These are phyloP conservation scores for Myrmaecium sp. DNA, from an alignment of 2,329 filamentous ascomycete species.

Conservation along the genomic window DNA sequence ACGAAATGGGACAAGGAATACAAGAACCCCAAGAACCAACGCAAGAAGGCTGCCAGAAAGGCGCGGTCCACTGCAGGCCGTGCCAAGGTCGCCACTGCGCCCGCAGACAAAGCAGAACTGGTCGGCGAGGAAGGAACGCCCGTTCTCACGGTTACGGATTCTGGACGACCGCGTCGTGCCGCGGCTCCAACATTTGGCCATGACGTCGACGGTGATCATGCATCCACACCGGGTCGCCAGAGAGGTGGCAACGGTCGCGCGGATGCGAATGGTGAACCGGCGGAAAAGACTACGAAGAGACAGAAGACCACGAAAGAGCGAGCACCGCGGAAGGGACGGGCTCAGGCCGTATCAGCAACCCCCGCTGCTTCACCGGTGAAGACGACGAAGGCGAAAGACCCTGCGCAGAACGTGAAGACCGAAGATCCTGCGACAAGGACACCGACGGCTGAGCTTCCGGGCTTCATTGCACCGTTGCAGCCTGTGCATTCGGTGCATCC, in stretches of 20 bases:
- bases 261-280: slow-evolving; percentile 6
- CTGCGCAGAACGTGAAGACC: too few relatives aligned
- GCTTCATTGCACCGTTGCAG: too few relatives aligned
- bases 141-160: slow-evolving; percentile 26
- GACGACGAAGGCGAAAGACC: too few relatives aligned
- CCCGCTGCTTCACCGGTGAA: slow-evolving; percentile 12
- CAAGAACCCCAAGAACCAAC: slow-evolving; percentile 29
- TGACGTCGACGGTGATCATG: slow-evolving; percentile 43
- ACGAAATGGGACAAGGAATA: slow-evolving; percentile 60
- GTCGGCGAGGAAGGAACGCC: slow-evolving; percentile 21
- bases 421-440: too few relatives aligned
- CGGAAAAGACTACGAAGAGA: slow-evolving; percentile 19
- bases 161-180: slow-evolving; percentile 31
- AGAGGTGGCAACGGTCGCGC: slow-evolving; percentile 14
- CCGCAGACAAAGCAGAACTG: slow-evolving; percentile 36
- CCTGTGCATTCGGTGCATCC: too few relatives aligned
- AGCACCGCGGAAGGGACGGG: slow-evolving; percentile 14
- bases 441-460: too few relatives aligned
- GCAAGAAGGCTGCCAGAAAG: slow-evolving; percentile 3
- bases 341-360: slow-evolving; percentile 13
- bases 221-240: slow-evolving; percentile 41
- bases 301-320: slow-evolving; percentile 17
- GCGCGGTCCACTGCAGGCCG: slow-evolving; percentile 2
- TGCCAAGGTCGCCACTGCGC: slow-evolving; percentile 2
- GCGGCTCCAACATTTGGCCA: slow-evolving; percentile 58